Evolutionary conservation across 2,329 filamentous ascomycete genomes (phyloP).

Genomic region (Colletotrichum eremochloae): DNA sequence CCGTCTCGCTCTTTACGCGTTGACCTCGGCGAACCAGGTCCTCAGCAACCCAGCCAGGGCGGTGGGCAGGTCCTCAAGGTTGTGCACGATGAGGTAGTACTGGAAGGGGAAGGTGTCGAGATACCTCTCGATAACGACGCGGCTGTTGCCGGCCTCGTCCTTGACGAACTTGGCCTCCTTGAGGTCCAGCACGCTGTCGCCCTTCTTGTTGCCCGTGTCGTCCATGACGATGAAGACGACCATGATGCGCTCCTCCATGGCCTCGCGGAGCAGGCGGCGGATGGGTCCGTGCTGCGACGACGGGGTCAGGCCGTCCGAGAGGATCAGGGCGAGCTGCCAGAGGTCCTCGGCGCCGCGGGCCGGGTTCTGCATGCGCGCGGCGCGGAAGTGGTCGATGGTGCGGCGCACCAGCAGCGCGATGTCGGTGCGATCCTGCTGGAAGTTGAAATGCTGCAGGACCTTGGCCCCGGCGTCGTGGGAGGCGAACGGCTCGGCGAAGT

Average conservation of each 20-base stretch:
- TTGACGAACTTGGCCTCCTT: constrained; percentile 87
- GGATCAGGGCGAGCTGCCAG: constrained; percentile 94
- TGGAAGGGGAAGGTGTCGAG: constrained; percentile 96
- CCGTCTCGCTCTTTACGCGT: constrained; percentile 50
- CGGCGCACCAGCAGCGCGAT: constrained; percentile 82
- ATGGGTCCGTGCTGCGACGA: constrained; percentile 84
- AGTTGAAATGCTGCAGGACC: constrained; percentile 87
- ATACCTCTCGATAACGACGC: constrained; percentile 88
- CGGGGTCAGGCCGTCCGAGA: constrained; percentile 94
- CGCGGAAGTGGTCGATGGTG: constrained; percentile 85
- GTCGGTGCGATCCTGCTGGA: constrained; percentile 88
- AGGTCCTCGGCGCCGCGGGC: constrained; percentile 74
- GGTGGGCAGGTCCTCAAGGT: constrained; percentile 90
- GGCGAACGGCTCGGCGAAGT: constrained; percentile 85
- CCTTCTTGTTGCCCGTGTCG: constrained; percentile 61
- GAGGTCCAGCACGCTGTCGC: constrained; percentile 85
- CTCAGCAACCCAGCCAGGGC: constrained; percentile 89
- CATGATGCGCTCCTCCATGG: constrained; percentile 95
- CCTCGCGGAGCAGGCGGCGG: constrained; percentile 84
- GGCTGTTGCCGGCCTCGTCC: constrained; percentile 70
- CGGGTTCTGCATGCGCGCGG: constrained; percentile 74
- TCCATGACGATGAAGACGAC: constrained; percentile 98
- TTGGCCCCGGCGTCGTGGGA: constrained; percentile 83
- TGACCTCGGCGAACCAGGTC: constrained; percentile 91
- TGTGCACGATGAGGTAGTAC: constrained; percentile 94